phyloP scores from a whole-genome alignment of 2,329 filamentous ascomycete species.

The Furcasterigmium furcatum region DNA sequence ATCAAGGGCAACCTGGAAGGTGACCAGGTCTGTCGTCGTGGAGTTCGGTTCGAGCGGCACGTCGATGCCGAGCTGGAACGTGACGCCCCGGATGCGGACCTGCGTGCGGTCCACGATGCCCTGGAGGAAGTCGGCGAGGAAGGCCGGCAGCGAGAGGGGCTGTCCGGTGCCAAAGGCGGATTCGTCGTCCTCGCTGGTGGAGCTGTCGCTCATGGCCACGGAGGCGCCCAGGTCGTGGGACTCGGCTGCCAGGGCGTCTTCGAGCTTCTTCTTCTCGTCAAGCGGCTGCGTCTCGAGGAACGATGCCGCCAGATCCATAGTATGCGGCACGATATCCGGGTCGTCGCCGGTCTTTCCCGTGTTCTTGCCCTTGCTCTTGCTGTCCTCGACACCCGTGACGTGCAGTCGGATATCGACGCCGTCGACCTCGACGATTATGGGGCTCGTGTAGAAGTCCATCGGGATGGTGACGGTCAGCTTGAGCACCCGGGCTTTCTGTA shows the following conservation, averaged over 20 bases:
- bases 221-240: slow-evolving; percentile 61
- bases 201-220: slow-evolving; percentile 52
- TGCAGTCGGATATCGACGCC: slow-evolving; percentile 71
- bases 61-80: slow-evolving; percentile 62
- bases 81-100: slow-evolving; percentile 62
- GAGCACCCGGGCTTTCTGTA: slow-evolving; percentile 72
- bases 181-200: slow-evolving; percentile 59
- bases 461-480: slow-evolving; percentile 80
- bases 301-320: slow-evolving; percentile 71
- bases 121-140: slow-evolving; percentile 69
- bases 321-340: slow-evolving; percentile 55
- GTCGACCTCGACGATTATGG: slow-evolving; percentile 78
- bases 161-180: slow-evolving; percentile 68
- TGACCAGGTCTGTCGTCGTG: slow-evolving; percentile 51
- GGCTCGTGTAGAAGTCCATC: slow-evolving; percentile 81
- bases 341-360: slow-evolving; percentile 18
- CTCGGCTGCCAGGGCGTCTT: slow-evolving; percentile 64
- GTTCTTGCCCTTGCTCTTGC: slow-evolving; percentile 15
- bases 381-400: slow-evolving; percentile 36
- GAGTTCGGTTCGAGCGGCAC: slow-evolving; percentile 42
- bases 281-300: slow-evolving; percentile 71
- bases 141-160: slow-evolving; percentile 63
- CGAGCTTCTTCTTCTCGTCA: slow-evolving; percentile 60
- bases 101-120: slow-evolving; percentile 71
- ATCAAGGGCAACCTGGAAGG: slow-evolving; percentile 63